Evolutionary conservation across 768 basidiomycete species (phyloP), one percentile per base, ranked within the genome.

Genomic region (Tylopilus subfusipes): DNA sequence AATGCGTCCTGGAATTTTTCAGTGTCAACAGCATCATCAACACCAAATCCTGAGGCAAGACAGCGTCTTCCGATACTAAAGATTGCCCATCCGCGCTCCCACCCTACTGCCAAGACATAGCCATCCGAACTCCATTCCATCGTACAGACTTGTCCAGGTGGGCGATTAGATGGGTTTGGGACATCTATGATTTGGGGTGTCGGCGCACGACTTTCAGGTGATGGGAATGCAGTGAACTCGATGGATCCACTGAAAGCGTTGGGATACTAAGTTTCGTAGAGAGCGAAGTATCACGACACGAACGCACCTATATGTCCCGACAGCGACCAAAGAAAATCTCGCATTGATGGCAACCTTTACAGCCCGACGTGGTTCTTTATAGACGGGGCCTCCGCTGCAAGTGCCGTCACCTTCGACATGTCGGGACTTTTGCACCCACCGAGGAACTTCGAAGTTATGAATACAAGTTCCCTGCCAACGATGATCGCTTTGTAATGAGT

Each of bases 81-180:
- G 6, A 96, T 79, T 4, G 85, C 90, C 94, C 94, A 98, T 8
- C 93, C 95, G 50, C 80, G 72, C 57, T 84, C 79, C 89, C 93
- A 97, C 0, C 93, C 96, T 2, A 93, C 93, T 31, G 94, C 95
- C 12, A 99, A 76, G 7, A 91, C 92, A 71, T 94, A 94, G 3
- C 96, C 96, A 70, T 99, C 97, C 1, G 90, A 90, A 48, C 90
- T 95, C 96, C 95, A 98, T 61, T 93, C 84, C 69, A 96, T 76
- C 12, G 82, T 69, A 54, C 70, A 80, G 5, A 93, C 83, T 38
- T 79, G 72, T 1, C 90, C 91, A 5, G 77, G 81, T 9, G 78
- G 75, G 42, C 75, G 76, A 57, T 77, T 80, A 57, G 82, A 81
- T 34, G 82, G 76, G 56, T 83, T 82, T 5, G 86, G 84, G n/a